These are phyloP conservation scores for Hericium coralloides DNA, from an alignment of 768 basidiomycete genomes.

Conservation along the genomic window DNA sequence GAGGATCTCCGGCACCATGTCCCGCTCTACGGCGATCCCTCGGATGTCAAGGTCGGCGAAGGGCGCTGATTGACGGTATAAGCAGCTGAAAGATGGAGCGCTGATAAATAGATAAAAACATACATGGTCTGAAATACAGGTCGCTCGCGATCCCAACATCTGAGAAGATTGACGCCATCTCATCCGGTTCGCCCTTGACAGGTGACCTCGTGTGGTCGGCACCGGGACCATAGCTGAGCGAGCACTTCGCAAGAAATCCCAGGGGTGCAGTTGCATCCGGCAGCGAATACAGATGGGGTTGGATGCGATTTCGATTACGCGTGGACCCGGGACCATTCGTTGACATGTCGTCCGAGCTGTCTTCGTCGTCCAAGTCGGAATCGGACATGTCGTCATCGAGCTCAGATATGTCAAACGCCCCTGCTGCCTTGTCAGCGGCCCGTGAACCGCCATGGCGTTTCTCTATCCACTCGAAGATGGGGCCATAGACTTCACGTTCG, in stretches of 20 bases:
- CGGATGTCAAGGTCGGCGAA: conserved; percentile 22
- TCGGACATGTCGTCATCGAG: conserved; percentile 17
- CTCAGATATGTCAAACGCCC: conserved; percentile 20
- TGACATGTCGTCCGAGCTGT: neutral
- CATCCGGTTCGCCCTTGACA: neutral
- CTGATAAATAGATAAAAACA: neutral
- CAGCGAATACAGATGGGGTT: neutral
- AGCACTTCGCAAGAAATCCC: conserved; percentile 11
- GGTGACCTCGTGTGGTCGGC: neutral
- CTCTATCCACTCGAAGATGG: conserved; percentile 23
- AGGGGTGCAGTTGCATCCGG: conserved; percentile 4
- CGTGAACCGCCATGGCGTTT: conserved; percentile 15
- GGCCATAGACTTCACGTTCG: conserved; percentile 20
- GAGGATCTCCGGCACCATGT: conserved; percentile 23
- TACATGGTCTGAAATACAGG: conserved; percentile 13
- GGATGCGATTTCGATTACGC: neutral
- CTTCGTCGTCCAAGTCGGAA: neutral
- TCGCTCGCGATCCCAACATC: conserved; percentile 10
- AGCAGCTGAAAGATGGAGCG: neutral
- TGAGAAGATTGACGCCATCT: neutral
- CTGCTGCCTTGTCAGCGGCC: conserved; percentile 13
- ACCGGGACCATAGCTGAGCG: neutral
- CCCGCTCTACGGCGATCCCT: conserved; percentile 24
- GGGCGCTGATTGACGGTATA: conserved; percentile 14
- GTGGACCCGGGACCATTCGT: neutral